Evolutionary conservation across 768 basidiomycete genomes (phyloP).

Genomic region (Podaxis carcinomalis): DNA sequence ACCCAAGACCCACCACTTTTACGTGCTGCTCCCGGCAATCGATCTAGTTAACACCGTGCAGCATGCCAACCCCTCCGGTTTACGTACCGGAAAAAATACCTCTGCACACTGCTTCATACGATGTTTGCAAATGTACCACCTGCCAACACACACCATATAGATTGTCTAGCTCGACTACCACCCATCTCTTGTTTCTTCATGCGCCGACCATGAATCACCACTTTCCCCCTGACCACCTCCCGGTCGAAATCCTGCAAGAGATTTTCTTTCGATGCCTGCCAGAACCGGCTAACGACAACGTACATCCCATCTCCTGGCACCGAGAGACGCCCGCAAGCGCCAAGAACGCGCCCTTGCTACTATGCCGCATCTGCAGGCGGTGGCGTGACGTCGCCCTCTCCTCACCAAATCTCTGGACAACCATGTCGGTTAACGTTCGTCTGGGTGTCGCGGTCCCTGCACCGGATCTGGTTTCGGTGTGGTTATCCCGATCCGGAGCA

Average conservation of each 20-base stretch:
- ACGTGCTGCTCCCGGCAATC: conserved; percentile 5
- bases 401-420: conserved; percentile 37
- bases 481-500: conserved; percentile 29
- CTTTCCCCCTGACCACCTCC: background rate
- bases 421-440: conserved; percentile 26
- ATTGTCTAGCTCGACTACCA: background rate
- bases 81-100: conserved; percentile 8
- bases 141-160: conserved; percentile 1
- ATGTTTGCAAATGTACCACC: conserved; percentile 4
- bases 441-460: conserved; percentile 26
- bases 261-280: conserved; percentile 16
- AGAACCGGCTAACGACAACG: conserved; percentile 11
- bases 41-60: conserved; percentile 4
- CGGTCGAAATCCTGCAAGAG: conserved; percentile 10
- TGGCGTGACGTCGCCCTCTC: conserved; percentile 38
- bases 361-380: conserved; percentile 36
- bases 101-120: background rate
- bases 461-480: conserved; percentile 22
- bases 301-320: conserved; percentile 12
- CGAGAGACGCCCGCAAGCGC: conserved; percentile 13
- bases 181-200: background rate
- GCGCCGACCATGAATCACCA: background rate
- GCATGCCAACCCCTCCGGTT: conserved; percentile 4
- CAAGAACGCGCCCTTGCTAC: conserved; percentile 26
- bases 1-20: conserved; percentile 9